Evolutionary conservation across 2,329 filamentous ascomycete genomes (phyloP), one percentile per base, ranked within the genome.

Genomic region (Dryadomyces quercus-mongolicae): DNA sequence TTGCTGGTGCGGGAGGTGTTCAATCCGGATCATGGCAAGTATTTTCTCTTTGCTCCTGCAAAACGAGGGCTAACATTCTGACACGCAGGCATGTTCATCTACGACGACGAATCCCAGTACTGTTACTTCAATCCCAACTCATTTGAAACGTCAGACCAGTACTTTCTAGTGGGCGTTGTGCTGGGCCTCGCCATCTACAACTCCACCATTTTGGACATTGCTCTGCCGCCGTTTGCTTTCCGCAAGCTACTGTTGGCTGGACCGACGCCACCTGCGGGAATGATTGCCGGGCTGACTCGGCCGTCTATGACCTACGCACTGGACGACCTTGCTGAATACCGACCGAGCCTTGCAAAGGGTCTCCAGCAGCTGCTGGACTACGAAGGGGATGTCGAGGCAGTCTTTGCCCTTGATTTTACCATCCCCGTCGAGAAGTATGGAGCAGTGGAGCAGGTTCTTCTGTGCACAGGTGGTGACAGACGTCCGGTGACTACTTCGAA

Each of bases 91-190:
- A 81, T 96, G 68, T 96, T 96, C 66, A 73, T 86, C 8, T 95
- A 95, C 67, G 91, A 95, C 58, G 88, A 95, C 52, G 89, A 95
- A 62, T 95, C 90, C 3, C 80, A 81, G 49, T 89, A 86, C 64
- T 95, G 91, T 69, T 96, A 95, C 68, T 96, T 96, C 71, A 95
- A 95, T 65, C 86, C 90, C 0, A 81, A 85, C 64, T 88, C 87
- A 16, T 90, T 95, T 61, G 91, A 95, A 66, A 91, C 88, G 0
- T 91, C 88, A 0, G 89, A 95, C 63, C 89, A 95, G 60, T 96
- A 88, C 68, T 95, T 93, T 65, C 76, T 95, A 21, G 86, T 96
- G 31, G 91, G 91, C 1, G 88, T 93, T 13, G 77, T 95, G 8
- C 77, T 96, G 54, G 91, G 91, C 0, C 74, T 96, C 56, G 91